Evolutionary conservation across 352 stramenopile species (phyloP), one percentile per base, ranked within the genome.

Genomic region (Globisporangium abappressorium): DNA sequence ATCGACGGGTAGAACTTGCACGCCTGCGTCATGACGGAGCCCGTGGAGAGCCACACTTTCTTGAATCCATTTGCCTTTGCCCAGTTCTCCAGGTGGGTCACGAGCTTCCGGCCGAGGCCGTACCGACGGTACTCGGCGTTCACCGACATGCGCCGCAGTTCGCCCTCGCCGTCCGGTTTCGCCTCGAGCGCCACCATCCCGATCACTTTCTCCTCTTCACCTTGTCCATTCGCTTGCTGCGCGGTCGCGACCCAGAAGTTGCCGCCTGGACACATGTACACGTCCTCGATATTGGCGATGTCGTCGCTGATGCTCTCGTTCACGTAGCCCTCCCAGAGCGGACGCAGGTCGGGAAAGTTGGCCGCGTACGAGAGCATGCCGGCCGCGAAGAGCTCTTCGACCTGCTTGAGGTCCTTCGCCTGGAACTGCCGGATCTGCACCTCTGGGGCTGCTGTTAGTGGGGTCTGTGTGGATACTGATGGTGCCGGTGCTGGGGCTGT

Each of bases 61-160:
- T 57, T 63, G 62, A 73, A 77, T 5, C 59, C 75, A 11, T 66
- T 56, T 5, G 18, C 33, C n/a, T 6, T 30, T 1, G 75, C 73
- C 75, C 75, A 84, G 7, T 55, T n/a, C 51, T 84, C 75, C 59
- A 80, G 41, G 36, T 77, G 58, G 1, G 49, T 1, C 4, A 82
- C 43, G 11, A 84, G 58, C 41, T 61, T 63, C 7, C 74, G 57
- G 8, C 64, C 78, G 43, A 85, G 2, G 6, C 74, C 76, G 11
- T 68, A 58, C 24, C 76, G 76, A 20, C 74, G 78, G 53, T 69
- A 78, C 0, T 51, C 69, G 6, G 60, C 26, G 20, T 74, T 71
- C 33, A 86, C 72, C 4, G 74, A 77, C 64, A 86, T 63, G 11
- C 79, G 79, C 2, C 76, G 74, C 55, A 86, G 67, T 57, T 79